Percentiles rank a stretch among this genome's conserved stretches.
phyloP scores from a whole-genome alignment of 2,329 filamentous ascomycete genomes.

The Plectosphaerella cucumerina region DNA sequence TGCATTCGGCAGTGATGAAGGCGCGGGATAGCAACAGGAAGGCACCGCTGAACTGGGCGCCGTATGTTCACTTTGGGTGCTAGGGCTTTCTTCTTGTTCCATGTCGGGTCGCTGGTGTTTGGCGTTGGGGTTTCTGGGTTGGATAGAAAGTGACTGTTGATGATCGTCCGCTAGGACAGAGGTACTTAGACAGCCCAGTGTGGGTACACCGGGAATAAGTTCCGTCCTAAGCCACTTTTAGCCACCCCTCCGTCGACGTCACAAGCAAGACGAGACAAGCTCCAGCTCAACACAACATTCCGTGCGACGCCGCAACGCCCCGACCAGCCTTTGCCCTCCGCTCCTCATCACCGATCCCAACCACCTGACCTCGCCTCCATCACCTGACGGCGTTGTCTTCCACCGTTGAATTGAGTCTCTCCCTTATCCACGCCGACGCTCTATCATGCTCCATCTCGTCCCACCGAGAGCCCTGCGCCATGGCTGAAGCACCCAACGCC shows the following conservation, averaged over 20 bases:
- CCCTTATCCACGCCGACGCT: neutral
- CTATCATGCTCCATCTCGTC: constrained; percentile 8
- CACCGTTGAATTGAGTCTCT: neutral
- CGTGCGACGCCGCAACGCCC: no score
- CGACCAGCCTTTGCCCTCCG: no score
- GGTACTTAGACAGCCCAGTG: no score
- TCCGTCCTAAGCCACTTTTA: no score
- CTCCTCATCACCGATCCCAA: no score
- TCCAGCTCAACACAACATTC: no score
- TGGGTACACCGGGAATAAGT: no score
- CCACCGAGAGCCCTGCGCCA: constrained; percentile 9
- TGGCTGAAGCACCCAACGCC: constrained; percentile 10
- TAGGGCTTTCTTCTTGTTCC: neutral
- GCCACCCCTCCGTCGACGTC: no score
- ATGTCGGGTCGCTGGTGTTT: neutral
- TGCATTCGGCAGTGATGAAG: neutral
- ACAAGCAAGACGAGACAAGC: no score
- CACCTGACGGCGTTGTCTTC: neutral
- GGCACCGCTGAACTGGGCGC: neutral
- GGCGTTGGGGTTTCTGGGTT: neutral
- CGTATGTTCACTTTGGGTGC: neutral
- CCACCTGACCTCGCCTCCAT: neutral
- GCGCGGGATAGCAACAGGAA: neutral
- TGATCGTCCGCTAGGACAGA: no score
- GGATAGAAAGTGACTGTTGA: no score